Conservation (phyloP, 192 early-diverging fungal species). For the Chytriomyces hyalinus region DNA sequence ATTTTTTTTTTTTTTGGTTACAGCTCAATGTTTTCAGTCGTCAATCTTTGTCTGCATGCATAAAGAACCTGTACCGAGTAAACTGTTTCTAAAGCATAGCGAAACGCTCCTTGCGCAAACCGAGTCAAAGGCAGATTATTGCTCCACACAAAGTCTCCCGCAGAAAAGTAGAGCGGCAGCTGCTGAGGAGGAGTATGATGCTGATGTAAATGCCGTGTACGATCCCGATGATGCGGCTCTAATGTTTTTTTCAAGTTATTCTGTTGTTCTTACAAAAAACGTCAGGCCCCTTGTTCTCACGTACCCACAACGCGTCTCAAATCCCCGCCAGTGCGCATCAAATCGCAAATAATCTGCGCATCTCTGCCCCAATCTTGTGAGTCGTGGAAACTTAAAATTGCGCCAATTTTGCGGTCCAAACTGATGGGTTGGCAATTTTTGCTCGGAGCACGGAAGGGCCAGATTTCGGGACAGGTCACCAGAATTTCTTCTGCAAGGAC, state of each 20-base stretch:
- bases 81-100: slow-evolving; percentile 69
- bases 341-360: slow-evolving; percentile 78
- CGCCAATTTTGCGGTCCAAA: slow-evolving; percentile 21
- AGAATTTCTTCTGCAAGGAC: slow-evolving; percentile 73
- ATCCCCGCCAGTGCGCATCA: slow-evolving; percentile 47
- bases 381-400: slow-evolving; percentile 75
- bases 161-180: slow-evolving; percentile 73
- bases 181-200: slow-evolving; percentile 40
- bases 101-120: slow-evolving; percentile 85
- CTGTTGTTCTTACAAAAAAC: too few relatives aligned
- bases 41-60: background rate
- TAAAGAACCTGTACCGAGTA: slow-evolving; percentile 48
- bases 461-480: slow-evolving; percentile 64
- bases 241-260: too few relatives aligned
- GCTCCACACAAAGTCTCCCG: slow-evolving; percentile 72
- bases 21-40: slow-evolving; percentile 61
- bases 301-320: background rate
- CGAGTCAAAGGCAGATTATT: slow-evolving; percentile 80
- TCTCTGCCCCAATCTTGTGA: slow-evolving; percentile 88
- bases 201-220: slow-evolving; percentile 9
- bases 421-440: background rate
- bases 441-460: slow-evolving; percentile 64
- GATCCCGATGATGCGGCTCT: slow-evolving; percentile 56
- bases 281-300: background rate
- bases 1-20: slow-evolving; percentile 54